Base-by-base conservation (phyloP, 805 yeast species). In the Candida parachauliodes region DNA sequence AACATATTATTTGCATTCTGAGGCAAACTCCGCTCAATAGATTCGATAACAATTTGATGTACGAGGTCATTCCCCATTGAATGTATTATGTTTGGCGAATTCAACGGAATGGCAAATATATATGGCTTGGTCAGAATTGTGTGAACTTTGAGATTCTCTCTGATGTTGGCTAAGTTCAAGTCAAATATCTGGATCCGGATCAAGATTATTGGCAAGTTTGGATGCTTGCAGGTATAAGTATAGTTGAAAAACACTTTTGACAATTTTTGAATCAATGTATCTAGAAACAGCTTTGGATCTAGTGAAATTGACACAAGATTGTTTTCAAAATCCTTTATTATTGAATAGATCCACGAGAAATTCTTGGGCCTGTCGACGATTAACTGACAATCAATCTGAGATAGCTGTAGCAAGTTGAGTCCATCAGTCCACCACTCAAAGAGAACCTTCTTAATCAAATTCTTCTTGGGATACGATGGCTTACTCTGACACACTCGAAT, bases 151-250 rank as follows among this genome's bases (percentile, higher is more conserved):
- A 42, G 36, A 14, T 39, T 39, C 12, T 41, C 28, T 9, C 45
- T 45, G 1, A 54, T 37, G 8, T 40, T 43, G 6, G 48, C 43
- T 9, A 47, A 43, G 20, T 56, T 51, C 33, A 63, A 37, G 42
- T 85, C 91, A 52, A 79, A 84, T 28, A 83, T 70, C 51, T 84
- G 94, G 16, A 85, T 66, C 34, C 94, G 57, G 7, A 83, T 67
- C 17, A 85, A 57, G 2, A 78, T 59, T 41, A 83, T 48, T 0
- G 88, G 87, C 29, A 76, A 66, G 7, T 60, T 60, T 3, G 87
- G 85, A 55, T 83, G 88, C 37, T 75, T 65, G 35, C 83, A 77
- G 17, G 81, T 73, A 51, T 81, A 82, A 9, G 83, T 70, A 51
- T 83, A 83, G n/a, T 77, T 70, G 43, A 75, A 54, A 55, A 73